phyloP scores from a whole-genome alignment of 2,329 filamentous ascomycete species.

The Colletotrichum sp. region DNA sequence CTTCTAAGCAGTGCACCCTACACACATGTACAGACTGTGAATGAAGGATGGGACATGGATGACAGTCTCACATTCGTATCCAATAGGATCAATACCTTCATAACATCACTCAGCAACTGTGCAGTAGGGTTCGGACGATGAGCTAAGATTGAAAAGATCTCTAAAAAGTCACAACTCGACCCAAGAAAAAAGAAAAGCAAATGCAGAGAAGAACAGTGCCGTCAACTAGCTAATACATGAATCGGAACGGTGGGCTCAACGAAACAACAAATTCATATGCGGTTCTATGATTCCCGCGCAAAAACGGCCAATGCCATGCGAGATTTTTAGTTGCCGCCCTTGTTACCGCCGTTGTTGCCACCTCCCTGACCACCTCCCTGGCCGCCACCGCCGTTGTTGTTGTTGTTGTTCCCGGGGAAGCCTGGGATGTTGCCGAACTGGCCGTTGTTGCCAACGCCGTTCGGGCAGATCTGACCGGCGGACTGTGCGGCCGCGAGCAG shows the following conservation, averaged over 20 bases:
- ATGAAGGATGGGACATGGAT: neutral
- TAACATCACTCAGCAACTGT: neutral
- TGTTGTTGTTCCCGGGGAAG: neutral
- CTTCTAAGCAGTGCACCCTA: neutral
- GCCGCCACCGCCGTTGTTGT: neutral
- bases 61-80: fast-evolving
- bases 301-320: neutral
- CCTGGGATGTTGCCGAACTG: neutral
- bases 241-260: neutral
- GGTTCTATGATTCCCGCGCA: neutral
- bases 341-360: neutral
- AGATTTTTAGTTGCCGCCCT: neutral
- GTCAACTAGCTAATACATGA: neutral
- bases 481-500: constrained; percentile 12
- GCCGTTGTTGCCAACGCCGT: neutral
- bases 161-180: neutral
- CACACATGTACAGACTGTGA: fast-evolving
- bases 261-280: neutral
- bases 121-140: neutral
- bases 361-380: neutral
- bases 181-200: neutral
- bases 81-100: neutral
- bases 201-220: neutral
- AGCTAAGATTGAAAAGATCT: neutral
- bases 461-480: constrained; percentile 5